Evolutionary conservation across 176 grass and related monocot genomes (phyloP).

Genomic region (Aegilops sharonensis): DNA sequence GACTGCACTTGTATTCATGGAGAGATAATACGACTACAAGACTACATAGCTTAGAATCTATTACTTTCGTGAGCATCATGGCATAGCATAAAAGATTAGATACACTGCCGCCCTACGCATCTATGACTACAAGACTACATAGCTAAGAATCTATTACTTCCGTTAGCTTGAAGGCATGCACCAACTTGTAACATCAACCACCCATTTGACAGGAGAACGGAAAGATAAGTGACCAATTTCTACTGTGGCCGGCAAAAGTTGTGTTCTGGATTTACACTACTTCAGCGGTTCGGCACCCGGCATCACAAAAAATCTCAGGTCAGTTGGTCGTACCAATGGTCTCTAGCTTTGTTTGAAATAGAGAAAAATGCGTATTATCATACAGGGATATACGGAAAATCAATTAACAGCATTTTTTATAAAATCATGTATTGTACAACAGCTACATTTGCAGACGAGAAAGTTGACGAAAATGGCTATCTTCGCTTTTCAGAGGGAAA

Average conservation of each 20-base stretch:
- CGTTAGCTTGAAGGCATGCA: slow-evolving; percentile 34
- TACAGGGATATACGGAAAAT: not conserved
- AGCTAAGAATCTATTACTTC: slow-evolving; percentile 47
- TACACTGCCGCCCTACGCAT: too few species aligned
- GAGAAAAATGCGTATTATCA: not conserved
- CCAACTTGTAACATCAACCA: slow-evolving; percentile 14
- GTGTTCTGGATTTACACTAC: too few species aligned
- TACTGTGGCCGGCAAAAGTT: not conserved
- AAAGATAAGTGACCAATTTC: not conserved
- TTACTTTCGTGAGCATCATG: slow-evolving; percentile 48
- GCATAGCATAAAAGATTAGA: not conserved
- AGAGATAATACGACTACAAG: too few species aligned
- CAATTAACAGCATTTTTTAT: too few species aligned
- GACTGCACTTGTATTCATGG: not conserved
- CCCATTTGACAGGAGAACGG: slow-evolving; percentile 25
- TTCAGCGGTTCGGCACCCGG: too few species aligned
- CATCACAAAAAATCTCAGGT: not conserved
- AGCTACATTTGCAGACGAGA: too few species aligned
- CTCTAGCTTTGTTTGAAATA: not conserved
- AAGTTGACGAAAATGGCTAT: too few species aligned
- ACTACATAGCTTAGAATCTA: slow-evolving; percentile 35
- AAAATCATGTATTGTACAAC: too few species aligned
- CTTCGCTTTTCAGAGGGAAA: too few species aligned
- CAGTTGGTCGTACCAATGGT: not conserved
- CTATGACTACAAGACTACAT: too few species aligned